Conservation (phyloP, 176 grass and related monocot genomes). For the Juncus inflexus region DNA sequence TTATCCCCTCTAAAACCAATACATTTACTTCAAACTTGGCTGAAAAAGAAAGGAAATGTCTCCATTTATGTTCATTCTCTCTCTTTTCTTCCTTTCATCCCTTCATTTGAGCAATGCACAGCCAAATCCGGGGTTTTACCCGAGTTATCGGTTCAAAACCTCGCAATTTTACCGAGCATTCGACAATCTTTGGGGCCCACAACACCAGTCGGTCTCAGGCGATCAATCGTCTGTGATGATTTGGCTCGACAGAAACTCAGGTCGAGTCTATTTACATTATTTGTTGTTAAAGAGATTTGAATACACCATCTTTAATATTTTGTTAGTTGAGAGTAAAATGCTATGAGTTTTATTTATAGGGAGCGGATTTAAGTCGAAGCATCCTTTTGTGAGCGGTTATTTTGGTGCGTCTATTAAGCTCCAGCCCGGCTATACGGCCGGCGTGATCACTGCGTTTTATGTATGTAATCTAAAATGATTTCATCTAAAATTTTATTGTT, state of each 20-base stretch:
- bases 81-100: constrained; percentile 10
- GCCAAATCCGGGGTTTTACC: constrained; percentile 45
- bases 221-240: constrained; percentile 39
- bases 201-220: constrained; percentile 39
- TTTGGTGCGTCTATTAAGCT: constrained; percentile 56
- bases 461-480: constrained; percentile 18
- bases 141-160: constrained; percentile 30
- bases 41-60: too few relatives aligned
- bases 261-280: neutral
- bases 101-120: constrained; percentile 24
- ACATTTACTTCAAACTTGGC: too few relatives aligned
- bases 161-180: constrained; percentile 39
- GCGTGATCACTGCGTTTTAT: constrained; percentile 75
- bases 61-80: neutral
- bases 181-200: constrained; percentile 49
- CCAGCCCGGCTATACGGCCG: constrained; percentile 61
- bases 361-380: constrained; percentile 65
- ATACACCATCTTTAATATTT: constrained; percentile 4
- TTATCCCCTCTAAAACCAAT: neutral
- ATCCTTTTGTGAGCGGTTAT: constrained; percentile 43
- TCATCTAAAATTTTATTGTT: neutral
- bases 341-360: constrained; percentile 17
- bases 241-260: constrained; percentile 60
- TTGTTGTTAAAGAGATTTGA: neutral
- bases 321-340: neutral